These are phyloP conservation scores for Corylus americana DNA, from an alignment of 306 rosid genomes.

Conservation along the genomic window DNA sequence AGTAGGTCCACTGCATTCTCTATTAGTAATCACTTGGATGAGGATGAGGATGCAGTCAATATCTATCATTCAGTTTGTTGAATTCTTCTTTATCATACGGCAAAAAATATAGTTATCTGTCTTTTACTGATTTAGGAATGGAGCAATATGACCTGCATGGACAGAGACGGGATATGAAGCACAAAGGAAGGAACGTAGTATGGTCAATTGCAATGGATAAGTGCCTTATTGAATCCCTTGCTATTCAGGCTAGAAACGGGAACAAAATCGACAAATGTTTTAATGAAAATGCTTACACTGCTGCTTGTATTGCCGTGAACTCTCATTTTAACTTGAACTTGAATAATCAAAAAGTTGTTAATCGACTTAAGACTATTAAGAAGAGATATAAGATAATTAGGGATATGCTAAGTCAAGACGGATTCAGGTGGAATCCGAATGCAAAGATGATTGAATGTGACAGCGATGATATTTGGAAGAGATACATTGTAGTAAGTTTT, in stretches of 20 bases:
- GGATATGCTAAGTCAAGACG: constrained; percentile 69
- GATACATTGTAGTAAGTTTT: constrained; percentile 57
- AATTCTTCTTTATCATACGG: not conserved
- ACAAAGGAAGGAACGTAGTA: constrained; percentile 80
- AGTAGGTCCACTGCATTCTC: not conserved
- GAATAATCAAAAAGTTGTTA: constrained; percentile 81
- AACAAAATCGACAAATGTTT: constrained; percentile 80
- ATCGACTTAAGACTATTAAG: constrained; percentile 81
- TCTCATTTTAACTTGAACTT: constrained; percentile 62
- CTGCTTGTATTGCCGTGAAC: constrained; percentile 78
- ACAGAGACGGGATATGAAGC: constrained; percentile 67
- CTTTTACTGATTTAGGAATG: constrained; percentile 43
- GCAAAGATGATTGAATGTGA: constrained; percentile 67
- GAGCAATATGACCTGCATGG: constrained; percentile 62
- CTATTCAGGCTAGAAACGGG: constrained; percentile 71
- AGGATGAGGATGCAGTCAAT: not conserved
- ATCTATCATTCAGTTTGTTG: not conserved
- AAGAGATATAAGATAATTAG: constrained; percentile 71
- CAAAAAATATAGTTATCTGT: not conserved
- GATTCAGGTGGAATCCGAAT: constrained; percentile 71
- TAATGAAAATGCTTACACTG: constrained; percentile 78
- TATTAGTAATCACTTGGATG: not conserved
- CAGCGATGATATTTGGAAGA: constrained; percentile 69
- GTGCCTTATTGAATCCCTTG: constrained; percentile 73
- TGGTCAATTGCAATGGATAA: constrained; percentile 86